These are phyloP conservation scores for Meredithiella fracta DNA, from an alignment of 2,329 filamentous ascomycete species.

Conservation along the genomic window DNA sequence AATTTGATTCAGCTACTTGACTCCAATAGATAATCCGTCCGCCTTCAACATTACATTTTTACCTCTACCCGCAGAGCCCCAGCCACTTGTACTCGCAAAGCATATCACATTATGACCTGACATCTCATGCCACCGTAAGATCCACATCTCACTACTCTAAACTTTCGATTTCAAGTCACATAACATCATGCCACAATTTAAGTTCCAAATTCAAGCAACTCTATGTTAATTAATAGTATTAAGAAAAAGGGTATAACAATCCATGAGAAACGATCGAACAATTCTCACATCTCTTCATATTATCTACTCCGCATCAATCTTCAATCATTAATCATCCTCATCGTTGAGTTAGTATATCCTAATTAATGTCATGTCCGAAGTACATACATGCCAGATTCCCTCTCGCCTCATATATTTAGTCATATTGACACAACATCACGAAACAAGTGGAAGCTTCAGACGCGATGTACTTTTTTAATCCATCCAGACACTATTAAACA, in stretches of 20 bases:
- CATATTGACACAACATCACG: neutral
- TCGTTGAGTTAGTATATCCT: neutral
- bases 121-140: neutral
- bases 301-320: neutral
- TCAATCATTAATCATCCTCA: neutral
- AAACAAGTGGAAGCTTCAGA: neutral
- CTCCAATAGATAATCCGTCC: no score
- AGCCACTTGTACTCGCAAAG: no score
- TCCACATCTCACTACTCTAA: neutral
- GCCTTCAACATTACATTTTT: no score
- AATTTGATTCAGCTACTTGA: no score
- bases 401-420: neutral
- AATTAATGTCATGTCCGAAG: no score
- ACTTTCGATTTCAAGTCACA: no score
- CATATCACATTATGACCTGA: neutral
- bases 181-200: no score
- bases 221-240: constrained; percentile 3
- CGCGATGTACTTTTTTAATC: no score
- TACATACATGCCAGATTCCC: no score
- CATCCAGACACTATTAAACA: no score
- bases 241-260: constrained; percentile 10
- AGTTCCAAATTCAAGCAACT: no score
- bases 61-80: no score
- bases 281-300: neutral
- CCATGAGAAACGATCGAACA: constrained; percentile 2